Conservation (phyloP, 495 filamentous ascomycete genomes). For the Lichenothelia convexa region DNA sequence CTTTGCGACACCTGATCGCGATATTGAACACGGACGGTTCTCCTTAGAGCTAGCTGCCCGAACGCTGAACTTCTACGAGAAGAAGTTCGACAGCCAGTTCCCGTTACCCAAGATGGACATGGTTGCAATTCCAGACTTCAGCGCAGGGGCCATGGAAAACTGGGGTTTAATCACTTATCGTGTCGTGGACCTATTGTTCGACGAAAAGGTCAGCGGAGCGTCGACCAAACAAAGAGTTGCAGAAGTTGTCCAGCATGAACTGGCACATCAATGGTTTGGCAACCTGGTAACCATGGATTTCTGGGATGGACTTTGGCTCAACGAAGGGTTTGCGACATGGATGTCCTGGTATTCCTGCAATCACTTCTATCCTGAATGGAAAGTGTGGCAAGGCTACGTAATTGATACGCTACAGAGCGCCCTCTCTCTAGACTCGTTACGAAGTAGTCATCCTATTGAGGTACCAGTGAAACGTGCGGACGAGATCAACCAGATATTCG, state of each 20-base stretch:
- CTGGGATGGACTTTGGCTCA: constrained; percentile 97
- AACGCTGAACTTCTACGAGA: constrained; percentile 55
- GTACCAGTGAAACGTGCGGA: constrained; percentile 88
- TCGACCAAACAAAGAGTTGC: constrained; percentile 84
- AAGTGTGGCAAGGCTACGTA: constrained; percentile 94
- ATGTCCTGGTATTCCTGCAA: constrained; percentile 54
- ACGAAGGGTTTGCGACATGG: constrained; percentile 97
- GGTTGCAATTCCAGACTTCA: constrained; percentile 92
- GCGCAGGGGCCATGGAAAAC: constrained; percentile 95
- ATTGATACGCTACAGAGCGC: constrained; percentile 80
- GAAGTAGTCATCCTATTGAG: constrained; percentile 93
- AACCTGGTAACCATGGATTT: constrained; percentile 99
- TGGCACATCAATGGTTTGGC: constrained; percentile 98
- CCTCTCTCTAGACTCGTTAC: constrained; percentile 69
- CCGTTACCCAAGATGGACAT: constrained; percentile 86
- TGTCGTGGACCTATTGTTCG: constrained; percentile 75
- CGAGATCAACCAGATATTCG: constrained; percentile 97
- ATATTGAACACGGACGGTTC: constrained; percentile 50
- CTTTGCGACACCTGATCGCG: constrained; percentile 42
- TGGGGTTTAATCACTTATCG: constrained; percentile 96
- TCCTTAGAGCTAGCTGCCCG: constrained; percentile 49
- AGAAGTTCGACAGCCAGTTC: constrained; percentile 53
- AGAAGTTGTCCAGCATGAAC: constrained; percentile 87
- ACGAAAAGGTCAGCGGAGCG: constrained; percentile 83
- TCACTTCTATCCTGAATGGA: constrained; percentile 92